These are phyloP conservation scores for Hura crepitans DNA, from an alignment of 441 rosid genomes.

Conservation along the genomic window DNA sequence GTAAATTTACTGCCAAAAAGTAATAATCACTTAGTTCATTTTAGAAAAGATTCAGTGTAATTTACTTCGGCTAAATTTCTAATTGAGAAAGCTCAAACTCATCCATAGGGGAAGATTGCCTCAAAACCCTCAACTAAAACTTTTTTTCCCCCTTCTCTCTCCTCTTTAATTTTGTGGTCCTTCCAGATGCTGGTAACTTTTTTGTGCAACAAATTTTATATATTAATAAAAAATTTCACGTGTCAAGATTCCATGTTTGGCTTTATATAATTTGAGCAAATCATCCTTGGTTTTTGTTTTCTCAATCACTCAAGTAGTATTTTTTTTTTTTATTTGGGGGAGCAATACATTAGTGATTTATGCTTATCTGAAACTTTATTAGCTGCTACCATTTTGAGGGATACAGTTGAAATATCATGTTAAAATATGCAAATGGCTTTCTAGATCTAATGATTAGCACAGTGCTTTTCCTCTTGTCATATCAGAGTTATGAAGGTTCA, in stretches of 20 bases:
- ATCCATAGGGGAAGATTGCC: background rate
- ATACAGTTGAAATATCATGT: background rate
- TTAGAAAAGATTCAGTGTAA: background rate
- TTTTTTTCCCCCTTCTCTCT: background rate
- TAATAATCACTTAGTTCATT: background rate
- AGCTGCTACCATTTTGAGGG: background rate
- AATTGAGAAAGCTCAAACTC: background rate
- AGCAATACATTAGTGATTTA: background rate
- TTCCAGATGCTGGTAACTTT: no score
- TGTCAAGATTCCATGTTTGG: no score
- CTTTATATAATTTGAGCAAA: no score
- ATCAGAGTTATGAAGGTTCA: background rate
- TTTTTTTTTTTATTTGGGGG: no score
- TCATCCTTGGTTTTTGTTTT: no score
- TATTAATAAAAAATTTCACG: no score
- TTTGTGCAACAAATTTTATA: no score
- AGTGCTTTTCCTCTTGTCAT: background rate
- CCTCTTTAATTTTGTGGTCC: background rate
- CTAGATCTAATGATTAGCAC: background rate
- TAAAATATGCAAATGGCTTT: constrained; percentile 4
- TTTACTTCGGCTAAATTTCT: background rate
- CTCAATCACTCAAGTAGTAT: no score
- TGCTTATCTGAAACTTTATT: background rate
- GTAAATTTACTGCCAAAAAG: background rate
- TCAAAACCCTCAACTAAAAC: background rate